Percentiles rank a stretch among this genome's conserved stretches.
Conservation (phyloP, 495 filamentous ascomycete species). For the Xylaria telfairii region DNA sequence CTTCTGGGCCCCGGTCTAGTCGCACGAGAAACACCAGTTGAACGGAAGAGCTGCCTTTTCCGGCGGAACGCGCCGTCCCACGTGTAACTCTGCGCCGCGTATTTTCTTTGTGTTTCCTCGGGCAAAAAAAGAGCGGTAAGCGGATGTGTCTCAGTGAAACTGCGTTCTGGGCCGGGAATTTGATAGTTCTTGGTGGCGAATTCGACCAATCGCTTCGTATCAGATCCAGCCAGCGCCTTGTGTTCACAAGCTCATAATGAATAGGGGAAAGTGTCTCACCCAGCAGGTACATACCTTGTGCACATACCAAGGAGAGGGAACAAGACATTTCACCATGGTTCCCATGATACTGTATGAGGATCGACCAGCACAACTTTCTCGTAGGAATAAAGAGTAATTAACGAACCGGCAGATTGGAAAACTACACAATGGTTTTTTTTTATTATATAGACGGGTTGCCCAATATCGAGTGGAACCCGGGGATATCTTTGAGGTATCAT, state of each 20-base stretch:
- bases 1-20: not conserved
- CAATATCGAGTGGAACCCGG: slow-evolving; percentile 1
- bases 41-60: not conserved
- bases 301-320: not conserved
- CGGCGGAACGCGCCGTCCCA: slow-evolving; percentile 16
- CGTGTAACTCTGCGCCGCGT: not conserved
- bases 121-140: slow-evolving; percentile 10
- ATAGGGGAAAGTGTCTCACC: not conserved
- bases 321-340: not conserved
- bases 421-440: slow-evolving; percentile 12
- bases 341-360: not conserved
- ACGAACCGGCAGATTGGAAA: not conserved
- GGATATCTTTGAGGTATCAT: slow-evolving; percentile 17
- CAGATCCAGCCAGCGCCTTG: not conserved
- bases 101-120: not conserved
- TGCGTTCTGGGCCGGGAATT: not conserved
- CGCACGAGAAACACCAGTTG: not conserved
- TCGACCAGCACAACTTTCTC: not conserved
- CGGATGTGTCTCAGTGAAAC: not conserved
- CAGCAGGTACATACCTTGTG: not conserved
- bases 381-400: not conserved
- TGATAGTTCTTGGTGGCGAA: not conserved
- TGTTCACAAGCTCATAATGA: not conserved
- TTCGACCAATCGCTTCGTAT: not conserved
- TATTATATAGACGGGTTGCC: slow-evolving; percentile 11